Evolutionary conservation across 306 rosid genomes (phyloP), one percentile per base, ranked within the genome.

Genomic region (Quercus mongolica): DNA sequence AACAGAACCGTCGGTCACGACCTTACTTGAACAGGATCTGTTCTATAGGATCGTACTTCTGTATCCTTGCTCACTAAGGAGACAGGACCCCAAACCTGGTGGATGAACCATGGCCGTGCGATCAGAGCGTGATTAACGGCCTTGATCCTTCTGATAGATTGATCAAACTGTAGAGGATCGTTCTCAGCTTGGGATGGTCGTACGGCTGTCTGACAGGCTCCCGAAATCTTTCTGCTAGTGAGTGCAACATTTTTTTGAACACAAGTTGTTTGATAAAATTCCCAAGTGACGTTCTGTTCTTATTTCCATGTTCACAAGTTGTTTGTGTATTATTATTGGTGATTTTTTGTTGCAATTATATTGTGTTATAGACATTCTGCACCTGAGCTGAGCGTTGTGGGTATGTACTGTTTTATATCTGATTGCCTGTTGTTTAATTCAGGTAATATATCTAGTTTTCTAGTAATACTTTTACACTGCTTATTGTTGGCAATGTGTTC

Each of bases 321-420:
- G 46, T 38, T 6, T 38, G 44, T 0, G 44, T 38, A 6, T 6
- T 6, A 38, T 38, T 9, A 38, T 38, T 38, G 44, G 7, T 38
- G 44, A 6, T 6, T 6, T 38, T 6, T 38, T 38, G 44, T 38
- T 38, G 44, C 44, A 38, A 38, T 38, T 38, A 6, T 38, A 38
- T 6, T 41, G 11, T 41, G 46, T 41, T 41, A 41, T 41, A 7
- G 11, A 41, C 46, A 41, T 8, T 41, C 44, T 7, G 10, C 44
- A 38, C 44, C 44, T 93, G 99, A 64, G 98, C 98, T 74, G 99
- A 95, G 86, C 91, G 95, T 70, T 90, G 88, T 72, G 99, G 99
- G 99, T 93, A 93, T 78, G 97, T 81, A 57, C 57, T 73, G 23
- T 54, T 72, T 55, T 74, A 14, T 52, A 61, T 84, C 28, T 19